Base-by-base conservation (phyloP, 345 rosid species). In the Stellera chamaejasme region DNA sequence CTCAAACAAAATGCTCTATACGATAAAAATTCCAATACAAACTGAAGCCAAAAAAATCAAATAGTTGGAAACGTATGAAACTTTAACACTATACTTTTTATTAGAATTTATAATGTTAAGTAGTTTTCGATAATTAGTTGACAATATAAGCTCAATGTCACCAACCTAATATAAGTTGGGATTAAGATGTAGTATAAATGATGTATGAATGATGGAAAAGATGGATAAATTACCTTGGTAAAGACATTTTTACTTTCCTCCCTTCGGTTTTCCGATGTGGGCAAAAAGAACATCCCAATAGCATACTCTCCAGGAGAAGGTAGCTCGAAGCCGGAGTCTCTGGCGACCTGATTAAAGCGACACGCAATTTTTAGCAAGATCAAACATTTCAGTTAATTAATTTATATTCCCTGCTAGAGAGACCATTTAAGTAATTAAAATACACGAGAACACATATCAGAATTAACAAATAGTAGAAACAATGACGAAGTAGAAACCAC, bases 261-360 rank as follows among this genome's bases (percentile, higher is more conserved):
- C 75, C 85, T 82, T 41, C 99, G 78, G 55, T 61, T 67, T 45
- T 80, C 84, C 2, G 79, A 77, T 0, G 91, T 82, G 50, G 99
- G 99, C 74, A 94, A 66, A 75, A 87, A 94, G 69, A 94, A 64
- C 99, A 94, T 94, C 25, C 99, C 99, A 64, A 94, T 92, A 26
- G 97, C 99, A 69, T 90, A 94, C 14, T 79, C 63, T 15, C 97
- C 97, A 1, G 81, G 77, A 11, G 84, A 69, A 4, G 99, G 99
- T 43, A 94, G 83, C 59, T 67, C 82, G 65, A 94, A 85, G 56
- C 99, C 99, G 59, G 69, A 64, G 54, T 90, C 92, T 56, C 62
- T 80, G 1, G 82, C 74, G 52, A 81, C 85, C 99, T 85, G 75
- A 25, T 23, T 8, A 5, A 5, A 32, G 39, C 39, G 39, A 32